Evolutionary conservation across 139 green algal species (phyloP), one percentile per base, ranked within the genome.

Genomic region (Micromonas pusilla): DNA sequence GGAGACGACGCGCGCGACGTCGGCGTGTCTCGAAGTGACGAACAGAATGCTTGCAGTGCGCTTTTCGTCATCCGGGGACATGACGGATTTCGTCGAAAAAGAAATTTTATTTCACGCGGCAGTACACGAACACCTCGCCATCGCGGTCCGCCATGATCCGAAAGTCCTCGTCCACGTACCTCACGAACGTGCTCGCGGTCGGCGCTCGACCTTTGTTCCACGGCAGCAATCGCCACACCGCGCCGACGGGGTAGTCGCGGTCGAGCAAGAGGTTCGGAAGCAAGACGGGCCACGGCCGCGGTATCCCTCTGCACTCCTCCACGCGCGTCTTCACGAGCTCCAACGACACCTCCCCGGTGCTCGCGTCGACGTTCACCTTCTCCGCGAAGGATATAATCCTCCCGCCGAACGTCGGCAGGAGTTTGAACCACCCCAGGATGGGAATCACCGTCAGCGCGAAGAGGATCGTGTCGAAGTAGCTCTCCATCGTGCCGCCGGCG

Each of bases 401-500:
- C 25, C 72, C 79, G 1, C 79, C 79, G 37, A 84, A 84, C 25
- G 79, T 84, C 16, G 79, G 79, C 38, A 84, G 66, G 23, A 84
- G 79, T 72, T 84, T 84, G 67, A 80, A 80, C 73, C 72, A 84
- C 2, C 79, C 79, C 34, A 84, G 36, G 72, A 84, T 80, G 52
- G 79, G 79, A 25, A 84, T 80, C 0, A 80, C 73, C 0, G 79
- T 84, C 30, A 77, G 62, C 6, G 25, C n/a, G 52, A 84, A 84
- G 4, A 84, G 65, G 52, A 80, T 84, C 32, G 79, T 84, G 53
- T 84, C 79, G 39, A 84, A 84, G 3, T 68, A 30, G 2, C 45
- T 74, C 26, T 38, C n/a, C 1, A 84, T 31, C 52, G 37, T 37
- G 0, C 25, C 26, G 3, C 28, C n/a, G n/a, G n/a, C n/a, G 0